phyloP scores from a whole-genome alignment of 2,329 filamentous ascomycete genomes.

The Apiospora kogelbergensis region DNA sequence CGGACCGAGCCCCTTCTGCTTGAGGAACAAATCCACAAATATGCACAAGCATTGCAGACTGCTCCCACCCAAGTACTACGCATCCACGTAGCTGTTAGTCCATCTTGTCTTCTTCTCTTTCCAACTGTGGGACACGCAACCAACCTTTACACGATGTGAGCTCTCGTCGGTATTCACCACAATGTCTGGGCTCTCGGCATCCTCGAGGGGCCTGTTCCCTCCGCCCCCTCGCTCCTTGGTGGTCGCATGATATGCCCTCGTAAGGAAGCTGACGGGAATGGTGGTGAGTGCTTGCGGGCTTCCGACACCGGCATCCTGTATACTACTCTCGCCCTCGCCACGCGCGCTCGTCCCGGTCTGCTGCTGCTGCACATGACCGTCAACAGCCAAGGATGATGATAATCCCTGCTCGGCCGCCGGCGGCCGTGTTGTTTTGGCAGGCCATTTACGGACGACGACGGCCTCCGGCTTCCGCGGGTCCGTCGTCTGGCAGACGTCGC shows the following conservation, averaged over 20 bases:
- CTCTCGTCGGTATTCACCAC: conserved; percentile 25
- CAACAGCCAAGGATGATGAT: background rate
- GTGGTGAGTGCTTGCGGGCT: too few relatives aligned
- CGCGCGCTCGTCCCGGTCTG: background rate
- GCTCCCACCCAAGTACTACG: conserved; percentile 15
- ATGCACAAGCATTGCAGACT: conserved; percentile 24
- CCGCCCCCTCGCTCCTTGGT: background rate
- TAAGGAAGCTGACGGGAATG: background rate
- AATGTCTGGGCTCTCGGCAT: conserved; percentile 18
- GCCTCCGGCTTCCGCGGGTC: conserved; percentile 24
- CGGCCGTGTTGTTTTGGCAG: conserved; percentile 17
- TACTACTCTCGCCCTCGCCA: background rate
- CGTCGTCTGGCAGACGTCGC: conserved; percentile 27
- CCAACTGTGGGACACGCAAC: background rate
- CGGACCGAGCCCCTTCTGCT: conserved; percentile 18
- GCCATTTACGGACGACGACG: conserved; percentile 18
- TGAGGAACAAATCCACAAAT: conserved; percentile 25
- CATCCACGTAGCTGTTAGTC: background rate
- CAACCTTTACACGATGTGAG: conserved; percentile 17
- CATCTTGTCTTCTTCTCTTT: background rate
- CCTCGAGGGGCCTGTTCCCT: background rate
- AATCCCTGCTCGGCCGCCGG: background rate
- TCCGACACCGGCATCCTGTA: background rate
- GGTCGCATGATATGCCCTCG: conserved; percentile 13
- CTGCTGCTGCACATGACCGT: background rate